These are phyloP conservation scores for Fragaria nilgerrensis DNA, from an alignment of 306 rosid genomes.

Conservation along the genomic window DNA sequence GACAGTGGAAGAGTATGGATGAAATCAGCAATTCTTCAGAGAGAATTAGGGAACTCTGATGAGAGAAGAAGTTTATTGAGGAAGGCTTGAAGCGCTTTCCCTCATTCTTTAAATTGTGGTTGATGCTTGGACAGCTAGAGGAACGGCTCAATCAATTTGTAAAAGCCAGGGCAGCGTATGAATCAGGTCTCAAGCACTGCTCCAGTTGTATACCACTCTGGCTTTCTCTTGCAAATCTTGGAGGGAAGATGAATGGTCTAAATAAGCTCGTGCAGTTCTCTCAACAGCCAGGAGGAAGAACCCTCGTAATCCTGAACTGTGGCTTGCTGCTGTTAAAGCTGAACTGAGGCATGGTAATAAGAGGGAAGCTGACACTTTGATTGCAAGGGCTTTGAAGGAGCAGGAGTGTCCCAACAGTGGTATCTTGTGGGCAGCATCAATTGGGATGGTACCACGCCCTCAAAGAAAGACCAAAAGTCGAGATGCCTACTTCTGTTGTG, in stretches of 20 bases:
- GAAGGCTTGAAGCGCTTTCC: constrained; percentile 79
- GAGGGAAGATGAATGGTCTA: constrained; percentile 72
- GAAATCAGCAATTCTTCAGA: constrained; percentile 90
- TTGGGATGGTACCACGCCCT: constrained; percentile 83
- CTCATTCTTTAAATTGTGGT: constrained; percentile 68
- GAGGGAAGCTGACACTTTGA: constrained; percentile 77
- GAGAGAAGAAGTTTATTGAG: constrained; percentile 65
- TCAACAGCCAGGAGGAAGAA: constrained; percentile 83
- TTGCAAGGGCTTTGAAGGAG: constrained; percentile 85
- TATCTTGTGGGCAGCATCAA: constrained; percentile 72
- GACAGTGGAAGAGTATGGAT: constrained; percentile 85
- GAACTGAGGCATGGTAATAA: constrained; percentile 65
- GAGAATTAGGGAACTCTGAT: constrained; percentile 70
- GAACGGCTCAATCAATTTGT: constrained; percentile 57
- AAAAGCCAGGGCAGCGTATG: constrained; percentile 74
- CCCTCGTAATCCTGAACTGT: constrained; percentile 77
- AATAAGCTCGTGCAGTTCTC: constrained; percentile 81
- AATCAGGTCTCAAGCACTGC: constrained; percentile 64
- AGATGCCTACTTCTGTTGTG: constrained; percentile 79
- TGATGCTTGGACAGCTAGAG: constrained; percentile 92
- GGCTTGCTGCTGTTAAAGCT: constrained; percentile 80
- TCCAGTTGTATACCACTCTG: constrained; percentile 64
- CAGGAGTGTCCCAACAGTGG: constrained; percentile 87
- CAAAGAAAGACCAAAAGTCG: constrained; percentile 70
- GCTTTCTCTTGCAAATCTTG: constrained; percentile 79